Conservation (phyloP, 106 monocot species). For the Dendrobium huoshanense region DNA sequence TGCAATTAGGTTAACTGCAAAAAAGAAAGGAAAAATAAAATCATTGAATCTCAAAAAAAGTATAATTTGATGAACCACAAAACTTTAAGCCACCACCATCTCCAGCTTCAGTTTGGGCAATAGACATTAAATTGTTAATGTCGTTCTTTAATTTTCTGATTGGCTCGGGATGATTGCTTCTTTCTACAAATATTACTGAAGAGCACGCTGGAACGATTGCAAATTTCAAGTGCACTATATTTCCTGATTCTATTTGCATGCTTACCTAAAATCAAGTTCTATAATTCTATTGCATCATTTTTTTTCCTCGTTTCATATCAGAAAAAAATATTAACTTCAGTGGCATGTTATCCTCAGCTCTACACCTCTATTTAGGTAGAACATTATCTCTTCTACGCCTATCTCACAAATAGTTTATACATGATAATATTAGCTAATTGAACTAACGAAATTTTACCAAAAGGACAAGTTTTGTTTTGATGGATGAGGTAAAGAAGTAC, state of each 20-base stretch:
- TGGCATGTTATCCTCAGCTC: not conserved
- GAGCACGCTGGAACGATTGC: not conserved
- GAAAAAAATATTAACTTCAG: not conserved
- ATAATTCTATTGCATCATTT: not conserved
- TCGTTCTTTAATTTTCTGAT: not conserved
- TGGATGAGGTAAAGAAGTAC: conserved; percentile 20
- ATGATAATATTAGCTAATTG: not conserved
- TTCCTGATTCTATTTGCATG: not conserved
- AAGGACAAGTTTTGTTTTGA: not conserved
- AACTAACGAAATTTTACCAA: not conserved
- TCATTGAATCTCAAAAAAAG: not conserved
- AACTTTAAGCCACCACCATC: not conserved
- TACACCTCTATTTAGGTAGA: not conserved
- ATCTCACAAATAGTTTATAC: not conserved
- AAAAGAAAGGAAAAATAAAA: not conserved
- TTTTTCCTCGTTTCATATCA: not conserved
- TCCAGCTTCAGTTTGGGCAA: not conserved
- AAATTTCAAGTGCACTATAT: not conserved
- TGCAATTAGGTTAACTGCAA: not conserved
- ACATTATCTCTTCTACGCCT: not conserved
- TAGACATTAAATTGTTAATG: not conserved
- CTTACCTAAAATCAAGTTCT: not conserved
- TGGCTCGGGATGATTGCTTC: not conserved
- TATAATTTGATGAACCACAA: not conserved
- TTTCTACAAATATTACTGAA: too few relatives aligned